phyloP scores from a whole-genome alignment of 805 yeast genomes.

The Candida coquimbonensis region DNA sequence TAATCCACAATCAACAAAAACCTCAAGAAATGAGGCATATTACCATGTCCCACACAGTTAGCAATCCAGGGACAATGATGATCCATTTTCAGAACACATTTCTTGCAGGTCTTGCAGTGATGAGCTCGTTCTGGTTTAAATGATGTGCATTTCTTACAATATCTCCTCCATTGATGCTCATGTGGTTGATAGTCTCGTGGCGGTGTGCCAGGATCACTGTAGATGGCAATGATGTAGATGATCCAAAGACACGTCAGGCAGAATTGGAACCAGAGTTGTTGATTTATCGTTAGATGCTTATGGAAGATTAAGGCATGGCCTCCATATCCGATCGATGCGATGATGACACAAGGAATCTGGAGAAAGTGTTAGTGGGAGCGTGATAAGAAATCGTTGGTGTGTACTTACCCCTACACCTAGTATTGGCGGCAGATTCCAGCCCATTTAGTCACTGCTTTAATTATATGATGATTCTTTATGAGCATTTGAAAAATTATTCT shows the following conservation, averaged over 20 bases:
- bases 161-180: constrained; percentile 51
- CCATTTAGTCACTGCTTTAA: too few species aligned
- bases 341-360: constrained; percentile 59
- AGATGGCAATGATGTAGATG: constrained; percentile 65
- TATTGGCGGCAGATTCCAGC: constrained; percentile 12
- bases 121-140: constrained; percentile 82
- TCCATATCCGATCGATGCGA: constrained; percentile 53
- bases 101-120: constrained; percentile 72
- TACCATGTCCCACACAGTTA: constrained; percentile 79
- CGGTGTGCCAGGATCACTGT: constrained; percentile 61
- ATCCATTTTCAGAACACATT: constrained; percentile 83
- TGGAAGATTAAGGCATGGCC: constrained; percentile 51
- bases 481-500: too few species aligned
- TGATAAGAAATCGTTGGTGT: neutral
- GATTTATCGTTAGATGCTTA: constrained; percentile 30
- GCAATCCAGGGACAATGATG: constrained; percentile 94
- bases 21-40: constrained; percentile 73
- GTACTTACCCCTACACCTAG: constrained; percentile 17
- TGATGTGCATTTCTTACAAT: constrained; percentile 64
- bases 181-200: constrained; percentile 39
- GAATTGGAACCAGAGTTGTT: constrained; percentile 42
- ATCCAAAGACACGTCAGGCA: constrained; percentile 58
- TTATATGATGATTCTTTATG: too few species aligned
- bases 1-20: constrained; percentile 62
- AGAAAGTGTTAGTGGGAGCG: constrained; percentile 4